Conservation (phyloP, 148 eudicot genomes). For the Arbutus unedo region DNA sequence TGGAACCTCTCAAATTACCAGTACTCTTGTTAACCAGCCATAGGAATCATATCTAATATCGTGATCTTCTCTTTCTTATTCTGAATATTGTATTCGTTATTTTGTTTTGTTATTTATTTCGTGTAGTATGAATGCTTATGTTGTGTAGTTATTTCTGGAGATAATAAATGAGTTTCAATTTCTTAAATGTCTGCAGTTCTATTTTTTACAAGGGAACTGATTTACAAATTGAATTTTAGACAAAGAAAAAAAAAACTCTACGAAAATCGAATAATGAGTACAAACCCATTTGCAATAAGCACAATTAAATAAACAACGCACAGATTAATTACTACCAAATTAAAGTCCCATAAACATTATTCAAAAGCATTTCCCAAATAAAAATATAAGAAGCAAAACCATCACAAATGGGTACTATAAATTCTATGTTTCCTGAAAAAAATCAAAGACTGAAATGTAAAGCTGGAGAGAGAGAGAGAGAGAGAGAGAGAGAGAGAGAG, state of each 20-base stretch:
- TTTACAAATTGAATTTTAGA: no score
- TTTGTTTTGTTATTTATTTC: not conserved
- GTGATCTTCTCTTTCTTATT: not conserved
- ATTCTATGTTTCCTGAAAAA: not conserved
- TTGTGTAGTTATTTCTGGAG: not conserved
- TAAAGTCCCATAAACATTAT: not conserved
- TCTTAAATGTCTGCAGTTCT: no score
- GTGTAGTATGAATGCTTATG: not conserved
- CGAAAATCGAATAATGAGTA: no score
- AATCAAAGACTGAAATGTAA: no score
- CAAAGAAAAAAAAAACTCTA: no score
- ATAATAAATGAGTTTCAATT: not conserved
- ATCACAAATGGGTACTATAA: not conserved
- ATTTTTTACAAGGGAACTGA: no score
- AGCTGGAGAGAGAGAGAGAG: no score
- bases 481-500: no score
- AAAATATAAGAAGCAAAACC: not conserved
- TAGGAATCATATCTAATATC: not conserved
- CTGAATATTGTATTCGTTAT: not conserved
- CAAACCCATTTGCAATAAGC: no score
- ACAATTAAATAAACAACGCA: not conserved
- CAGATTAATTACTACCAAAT: not conserved
- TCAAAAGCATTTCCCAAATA: not conserved
- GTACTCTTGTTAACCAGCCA: not conserved
- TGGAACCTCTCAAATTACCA: not conserved